A percentile compares a stretch with the other conserved stretches of the same genome.
These are phyloP conservation scores for Tripterygium wilfordii DNA, from an alignment of 177 flowering plant genomes.

Conservation along the genomic window DNA sequence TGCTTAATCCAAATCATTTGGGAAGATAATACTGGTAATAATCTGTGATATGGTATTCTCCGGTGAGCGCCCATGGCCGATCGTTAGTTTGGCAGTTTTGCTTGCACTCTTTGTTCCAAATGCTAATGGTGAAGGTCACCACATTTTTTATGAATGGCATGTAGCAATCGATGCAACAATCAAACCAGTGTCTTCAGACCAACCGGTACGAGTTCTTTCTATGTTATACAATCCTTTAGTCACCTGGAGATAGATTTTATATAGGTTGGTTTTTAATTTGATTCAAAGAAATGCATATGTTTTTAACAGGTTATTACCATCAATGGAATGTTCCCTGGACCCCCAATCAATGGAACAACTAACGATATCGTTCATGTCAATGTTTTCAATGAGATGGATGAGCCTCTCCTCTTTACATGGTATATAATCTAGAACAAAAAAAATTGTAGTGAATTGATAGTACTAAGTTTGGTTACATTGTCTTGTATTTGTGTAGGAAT, in stretches of 20 bases:
- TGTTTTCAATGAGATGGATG: slow-evolving; percentile 55
- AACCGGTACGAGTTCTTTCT: slow-evolving; percentile 28
- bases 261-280: too few relatives aligned
- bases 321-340: slow-evolving; percentile 73
- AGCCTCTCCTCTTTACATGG: slow-evolving; percentile 69
- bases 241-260: neutral
- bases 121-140: neutral
- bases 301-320: slow-evolving; percentile 56
- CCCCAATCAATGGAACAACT: slow-evolving; percentile 57
- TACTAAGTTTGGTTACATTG: too few relatives aligned
- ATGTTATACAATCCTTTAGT: neutral
- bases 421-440: too few relatives aligned
- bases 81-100: too few relatives aligned
- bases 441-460: too few relatives aligned
- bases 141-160: slow-evolving; percentile 31
- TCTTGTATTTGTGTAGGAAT: slow-evolving; percentile 32
- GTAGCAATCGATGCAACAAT: slow-evolving; percentile 28
- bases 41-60: too few relatives aligned
- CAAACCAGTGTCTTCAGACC: slow-evolving; percentile 18
- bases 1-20: too few relatives aligned
- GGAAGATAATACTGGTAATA: too few relatives aligned
- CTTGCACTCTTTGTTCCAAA: too few relatives aligned
- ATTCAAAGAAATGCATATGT: too few relatives aligned
- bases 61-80: too few relatives aligned
- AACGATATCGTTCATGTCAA: slow-evolving; percentile 50